Base-by-base conservation (phyloP, 2,329 filamentous ascomycete genomes). In the Sclerotinia glacialis region DNA sequence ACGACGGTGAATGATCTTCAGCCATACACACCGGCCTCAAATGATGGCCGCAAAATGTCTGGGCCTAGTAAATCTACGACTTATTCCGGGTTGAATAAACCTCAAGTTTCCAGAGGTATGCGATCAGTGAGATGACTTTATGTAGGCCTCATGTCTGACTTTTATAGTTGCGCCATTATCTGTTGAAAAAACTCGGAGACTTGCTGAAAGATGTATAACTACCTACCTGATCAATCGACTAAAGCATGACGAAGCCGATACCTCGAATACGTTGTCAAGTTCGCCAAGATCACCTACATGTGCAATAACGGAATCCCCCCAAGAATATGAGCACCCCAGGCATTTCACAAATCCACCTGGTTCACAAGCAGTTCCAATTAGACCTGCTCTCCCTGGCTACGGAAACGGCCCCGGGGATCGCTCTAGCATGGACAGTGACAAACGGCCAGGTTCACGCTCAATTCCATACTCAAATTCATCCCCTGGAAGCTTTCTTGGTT, bases 1-100 rank as follows among this genome's bases (percentile, higher is more conserved):
- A 80, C 91, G 73, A 95, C 90, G 23, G 87, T 97, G 75, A 96
- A 96, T 75, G 92, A 96, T 75, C 78, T 96, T 63, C 82, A 84
- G 68, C 82, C 83, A 52, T 67, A 76, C 40, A 46, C 18, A 23
- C 47, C 55, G n/a, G 14, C 16, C 26, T 16, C 47, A 5, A 46
- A 40, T 26, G 55, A 66, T 26, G 55, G 64, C n/a, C 55, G 28
- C 64, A 71, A 69, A 54, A 60, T 61, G 46, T 68, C 71, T 44
- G 68, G 67, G 47, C 26, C 59, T 46, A 58, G 46, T 18, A 74
- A 69, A 63, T 56, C 71, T 61, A 69, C 67, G 6, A 68, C 67
- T 56, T 55, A 66, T 67, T 44, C 69, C 49, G 68, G 67, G 28
- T 40, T 65, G 49, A 62, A 54, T 42, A 61, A 65, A 69, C 42